These are phyloP conservation scores for Hypericum perforatum DNA, from an alignment of 345 rosid species.

Conservation along the genomic window DNA sequence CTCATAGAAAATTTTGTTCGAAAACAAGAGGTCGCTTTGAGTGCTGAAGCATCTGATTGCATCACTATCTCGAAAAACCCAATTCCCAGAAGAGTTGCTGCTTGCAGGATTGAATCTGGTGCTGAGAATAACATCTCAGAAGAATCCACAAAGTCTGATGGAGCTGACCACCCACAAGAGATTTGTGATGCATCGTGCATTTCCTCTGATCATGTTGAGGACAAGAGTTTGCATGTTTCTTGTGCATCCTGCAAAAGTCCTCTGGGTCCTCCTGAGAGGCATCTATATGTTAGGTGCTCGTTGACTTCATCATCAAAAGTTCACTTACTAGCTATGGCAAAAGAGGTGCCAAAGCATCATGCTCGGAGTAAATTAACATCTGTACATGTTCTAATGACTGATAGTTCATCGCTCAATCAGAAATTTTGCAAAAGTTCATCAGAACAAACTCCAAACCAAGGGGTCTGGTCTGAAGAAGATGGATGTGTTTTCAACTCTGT, in stretches of 20 bases:
- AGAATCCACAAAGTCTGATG: conserved; percentile 21
- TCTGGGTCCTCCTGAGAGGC: conserved; percentile 54
- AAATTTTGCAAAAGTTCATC: conserved; percentile 27
- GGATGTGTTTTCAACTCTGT: conserved; percentile 77
- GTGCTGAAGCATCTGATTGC: conserved; percentile 18
- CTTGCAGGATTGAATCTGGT: conserved; percentile 46
- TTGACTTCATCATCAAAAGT: conserved; percentile 51
- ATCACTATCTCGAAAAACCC: conserved; percentile 14
- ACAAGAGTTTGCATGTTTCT: conserved; percentile 39
- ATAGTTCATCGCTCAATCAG: conserved; percentile 47
- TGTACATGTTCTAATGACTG: conserved; percentile 47
- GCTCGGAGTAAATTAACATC: conserved; percentile 26
- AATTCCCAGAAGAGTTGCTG: conserved; percentile 19
- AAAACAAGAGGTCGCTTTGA: conserved; percentile 18
- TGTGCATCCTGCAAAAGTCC: conserved; percentile 60
- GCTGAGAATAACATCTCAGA: conserved; percentile 23
- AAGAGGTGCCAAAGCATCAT: conserved; percentile 23
- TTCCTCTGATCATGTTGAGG: conserved; percentile 27
- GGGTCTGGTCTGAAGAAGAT: conserved; percentile 77
- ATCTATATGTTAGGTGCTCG: conserved; percentile 37
- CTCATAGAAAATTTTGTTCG: conserved; percentile 23
- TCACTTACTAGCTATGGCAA: conserved; percentile 42
- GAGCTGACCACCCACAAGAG: conserved; percentile 3
- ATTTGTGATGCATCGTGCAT: conserved; percentile 5
- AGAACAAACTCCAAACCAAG: conserved; percentile 30